These are phyloP conservation scores for Miamiensis avidus DNA, from an alignment of 169 alveolate genomes.

Conservation along the genomic window DNA sequence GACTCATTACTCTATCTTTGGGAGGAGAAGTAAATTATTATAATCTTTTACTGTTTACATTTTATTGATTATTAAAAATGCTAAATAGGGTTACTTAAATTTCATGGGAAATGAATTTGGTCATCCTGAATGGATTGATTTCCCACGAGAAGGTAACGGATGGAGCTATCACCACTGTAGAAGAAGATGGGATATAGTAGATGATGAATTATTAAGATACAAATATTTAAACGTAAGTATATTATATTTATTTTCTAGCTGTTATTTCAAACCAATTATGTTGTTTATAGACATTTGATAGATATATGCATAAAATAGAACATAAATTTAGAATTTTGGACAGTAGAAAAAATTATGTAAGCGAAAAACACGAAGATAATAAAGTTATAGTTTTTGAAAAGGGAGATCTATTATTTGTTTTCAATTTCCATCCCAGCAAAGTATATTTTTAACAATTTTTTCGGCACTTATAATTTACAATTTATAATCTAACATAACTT, in stretches of 20 bases:
- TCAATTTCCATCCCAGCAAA: slow-evolving; percentile 86
- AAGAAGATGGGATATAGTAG: slow-evolving; percentile 83
- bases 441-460: slow-evolving; percentile 8
- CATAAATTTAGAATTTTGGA: not conserved
- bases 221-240: slow-evolving; percentile 19
- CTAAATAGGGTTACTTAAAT: slow-evolving; percentile 58
- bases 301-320: not conserved
- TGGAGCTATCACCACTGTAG: slow-evolving; percentile 73
- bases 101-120: slow-evolving; percentile 91
- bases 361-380: slow-evolving; percentile 47
- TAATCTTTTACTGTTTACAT: not conserved
- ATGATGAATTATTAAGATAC: slow-evolving; percentile 61
- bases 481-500: not conserved
- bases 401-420: slow-evolving; percentile 87
- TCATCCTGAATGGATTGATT: slow-evolving; percentile 91
- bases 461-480: not conserved
- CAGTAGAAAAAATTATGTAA: not conserved
- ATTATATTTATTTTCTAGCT: no score
- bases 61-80: not conserved
- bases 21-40: slow-evolving; percentile 75
- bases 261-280: no score
- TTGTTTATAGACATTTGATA: not conserved
- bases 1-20: slow-evolving; percentile 71
- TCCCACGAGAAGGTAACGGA: slow-evolving; percentile 87
- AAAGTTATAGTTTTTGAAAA: slow-evolving; percentile 90